Evolutionary conservation across 192 early-diverging fungal genomes (phyloP).

Genomic region (Powellomyces hirtus): DNA sequence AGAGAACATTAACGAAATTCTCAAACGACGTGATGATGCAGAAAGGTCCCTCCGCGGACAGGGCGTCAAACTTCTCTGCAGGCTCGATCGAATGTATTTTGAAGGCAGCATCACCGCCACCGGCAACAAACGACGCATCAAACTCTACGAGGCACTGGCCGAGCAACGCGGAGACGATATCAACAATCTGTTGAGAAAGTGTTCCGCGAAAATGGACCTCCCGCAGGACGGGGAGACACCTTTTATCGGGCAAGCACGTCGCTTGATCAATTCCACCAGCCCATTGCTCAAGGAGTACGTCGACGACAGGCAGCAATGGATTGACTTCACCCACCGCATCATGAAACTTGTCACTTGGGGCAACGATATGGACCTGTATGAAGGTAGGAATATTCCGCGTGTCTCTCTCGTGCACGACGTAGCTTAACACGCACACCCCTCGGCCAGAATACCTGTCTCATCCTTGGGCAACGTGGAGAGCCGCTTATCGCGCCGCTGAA

Average conservation of each 20-base stretch:
- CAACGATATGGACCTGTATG: background rate
- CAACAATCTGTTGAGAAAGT: background rate
- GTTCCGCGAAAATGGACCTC: background rate
- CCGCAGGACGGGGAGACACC: background rate
- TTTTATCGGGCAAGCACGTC: conserved; percentile 19
- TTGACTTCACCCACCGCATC: background rate
- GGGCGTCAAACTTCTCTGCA: background rate
- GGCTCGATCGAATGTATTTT: conserved; percentile 3
- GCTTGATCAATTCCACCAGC: background rate
- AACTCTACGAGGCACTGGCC: background rate
- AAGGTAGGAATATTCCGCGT: background rate
- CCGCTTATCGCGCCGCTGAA: background rate
- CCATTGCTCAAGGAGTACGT: background rate
- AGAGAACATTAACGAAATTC: conserved; percentile 15
- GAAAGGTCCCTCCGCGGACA: background rate
- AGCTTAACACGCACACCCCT: background rate
- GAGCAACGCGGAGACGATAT: background rate
- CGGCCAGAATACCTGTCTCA: background rate
- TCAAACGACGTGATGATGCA: background rate
- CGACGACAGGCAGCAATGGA: background rate
- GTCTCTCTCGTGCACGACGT: background rate
- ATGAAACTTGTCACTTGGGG: background rate
- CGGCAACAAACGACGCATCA: background rate
- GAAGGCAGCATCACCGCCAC: conserved; percentile 7
- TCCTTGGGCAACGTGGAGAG: background rate